Base-by-base conservation (phyloP, 768 basidiomycete species). In the Trametes elegans region DNA sequence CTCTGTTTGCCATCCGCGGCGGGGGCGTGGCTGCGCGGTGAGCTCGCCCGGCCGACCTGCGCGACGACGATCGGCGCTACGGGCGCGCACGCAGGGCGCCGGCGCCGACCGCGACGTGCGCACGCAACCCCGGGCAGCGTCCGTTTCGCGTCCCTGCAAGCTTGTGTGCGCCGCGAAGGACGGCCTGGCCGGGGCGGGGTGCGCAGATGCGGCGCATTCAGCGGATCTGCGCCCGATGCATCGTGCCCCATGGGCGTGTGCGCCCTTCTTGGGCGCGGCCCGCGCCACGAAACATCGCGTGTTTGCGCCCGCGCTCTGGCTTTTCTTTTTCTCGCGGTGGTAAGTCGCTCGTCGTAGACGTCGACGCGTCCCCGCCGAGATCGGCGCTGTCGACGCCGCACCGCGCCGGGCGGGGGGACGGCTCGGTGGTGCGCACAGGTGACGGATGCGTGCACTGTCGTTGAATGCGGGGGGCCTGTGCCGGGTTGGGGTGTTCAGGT, bases 51-150 rank as follows among this genome's bases (percentile, higher is more conserved):
- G 19, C 48, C 29, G 36, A 49, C 48, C 36, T 24, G 48, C 36
- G 27, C 48, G 48, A 49, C 48, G 48, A 49, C 48, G 51, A 53
- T 53, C 42, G 29, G 41, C 32, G 26, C 27, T 21, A n/a, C n/a
- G n/a, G n/a, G 49, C 7, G 24, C 5, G 32, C 27, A 7, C 9
- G 21, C 3, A 42, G 42, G 51, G 42, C 51, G 35, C 18, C 51
- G 42, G 42, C 38, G 28, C 19, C 19, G 10, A 29, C 40, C 42
- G 38, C 49, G 18, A 13, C 41, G 39, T 32, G 13, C 45, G 45
- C 29, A 21, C 6, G n/a, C 31, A n/a, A n/a, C n/a, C n/a, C n/a
- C n/a, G n/a, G n/a, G n/a, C n/a, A n/a, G n/a, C n/a, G n/a, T n/a
- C n/a, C n/a, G n/a, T n/a, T n/a, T n/a, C n/a, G n/a, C n/a, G n/a